These are phyloP conservation scores for Meira miltonrushii DNA, from an alignment of 1,284 basidiomycete genomes.

Conservation along the genomic window DNA sequence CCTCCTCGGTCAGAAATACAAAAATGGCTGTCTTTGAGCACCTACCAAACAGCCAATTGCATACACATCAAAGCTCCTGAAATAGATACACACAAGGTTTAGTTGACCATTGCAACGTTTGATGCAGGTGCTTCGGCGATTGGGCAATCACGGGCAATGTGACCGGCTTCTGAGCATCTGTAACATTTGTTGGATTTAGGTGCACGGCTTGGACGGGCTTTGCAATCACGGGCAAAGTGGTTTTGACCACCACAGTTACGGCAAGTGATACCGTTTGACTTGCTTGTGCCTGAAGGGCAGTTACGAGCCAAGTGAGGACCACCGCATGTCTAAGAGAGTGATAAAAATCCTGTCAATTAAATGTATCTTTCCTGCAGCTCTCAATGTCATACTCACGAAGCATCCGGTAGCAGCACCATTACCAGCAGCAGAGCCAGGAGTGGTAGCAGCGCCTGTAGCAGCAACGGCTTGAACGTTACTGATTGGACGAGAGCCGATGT, in stretches of 20 bases:
- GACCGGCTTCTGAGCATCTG: conserved; percentile 9
- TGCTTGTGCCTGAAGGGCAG: conserved; percentile 11
- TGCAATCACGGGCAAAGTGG: conserved; percentile 19
- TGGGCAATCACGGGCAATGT: conserved; percentile 14
- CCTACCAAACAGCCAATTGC: no score
- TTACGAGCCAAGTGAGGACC: conserved; percentile 18
- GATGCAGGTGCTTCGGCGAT: conserved; percentile 4
- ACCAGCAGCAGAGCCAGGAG: conserved; percentile 6
- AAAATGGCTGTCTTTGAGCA: no score
- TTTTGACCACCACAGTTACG: conserved; percentile 14
- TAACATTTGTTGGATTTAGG: conserved; percentile 15
- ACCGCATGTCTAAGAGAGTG: conserved; percentile 10
- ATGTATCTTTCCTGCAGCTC: background rate
- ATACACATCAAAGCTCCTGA: no score
- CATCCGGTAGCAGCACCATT: conserved; percentile 3
- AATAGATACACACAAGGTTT: background rate
- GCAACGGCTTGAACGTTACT: background rate
- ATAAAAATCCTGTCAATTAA: background rate
- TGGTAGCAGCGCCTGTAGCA: conserved; percentile 6
- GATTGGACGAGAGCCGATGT: conserved; percentile 5
- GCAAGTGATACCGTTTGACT: conserved; percentile 7
- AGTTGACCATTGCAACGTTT: conserved; percentile 4
- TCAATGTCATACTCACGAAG: conserved; percentile 9
- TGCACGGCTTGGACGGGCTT: conserved; percentile 3
- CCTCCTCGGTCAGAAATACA: no score